Evolutionary conservation across 179 eudicot species (phyloP).

Genomic region (Silene coronaria): DNA sequence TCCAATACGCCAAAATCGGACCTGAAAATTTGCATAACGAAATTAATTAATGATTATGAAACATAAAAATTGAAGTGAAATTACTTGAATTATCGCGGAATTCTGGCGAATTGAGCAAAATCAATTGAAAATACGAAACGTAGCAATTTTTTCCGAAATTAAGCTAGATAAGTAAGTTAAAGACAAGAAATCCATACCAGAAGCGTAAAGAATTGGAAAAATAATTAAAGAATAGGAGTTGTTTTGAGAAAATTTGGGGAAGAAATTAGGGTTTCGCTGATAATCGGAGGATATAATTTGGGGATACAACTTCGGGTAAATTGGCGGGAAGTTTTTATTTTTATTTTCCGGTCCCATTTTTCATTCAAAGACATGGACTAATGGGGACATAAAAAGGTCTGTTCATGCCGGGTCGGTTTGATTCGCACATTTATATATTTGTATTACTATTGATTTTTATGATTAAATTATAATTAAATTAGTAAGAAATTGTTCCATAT

Average conservation of each 20-base stretch:
- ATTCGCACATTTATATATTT: too few relatives aligned
- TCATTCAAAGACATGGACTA: not conserved
- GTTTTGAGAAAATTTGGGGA: not conserved
- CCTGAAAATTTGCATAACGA: not conserved
- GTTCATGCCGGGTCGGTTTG: too few relatives aligned
- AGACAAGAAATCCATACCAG: not conserved
- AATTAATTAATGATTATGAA: not conserved
- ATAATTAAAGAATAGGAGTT: not conserved
- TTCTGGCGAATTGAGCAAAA: not conserved
- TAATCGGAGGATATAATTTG: not conserved
- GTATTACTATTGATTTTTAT: too few relatives aligned
- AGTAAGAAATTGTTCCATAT: too few relatives aligned
- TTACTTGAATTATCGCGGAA: not conserved
- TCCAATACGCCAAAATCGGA: not conserved
- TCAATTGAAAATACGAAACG: not conserved
- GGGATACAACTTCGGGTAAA: not conserved
- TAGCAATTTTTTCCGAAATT: not conserved
- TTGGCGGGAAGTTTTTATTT: not conserved
- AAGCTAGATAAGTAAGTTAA: not conserved
- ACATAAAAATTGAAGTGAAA: not conserved
- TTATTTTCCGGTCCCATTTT: not conserved
- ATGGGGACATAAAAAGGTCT: too few relatives aligned
- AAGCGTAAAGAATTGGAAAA: not conserved
- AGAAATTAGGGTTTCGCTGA: constrained; percentile 12
- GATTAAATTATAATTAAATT: too few relatives aligned